Percentiles rank a stretch among this genome's conserved stretches.
phyloP scores from a whole-genome alignment of 2,329 filamentous ascomycete species.

The Fusarium continuum region DNA sequence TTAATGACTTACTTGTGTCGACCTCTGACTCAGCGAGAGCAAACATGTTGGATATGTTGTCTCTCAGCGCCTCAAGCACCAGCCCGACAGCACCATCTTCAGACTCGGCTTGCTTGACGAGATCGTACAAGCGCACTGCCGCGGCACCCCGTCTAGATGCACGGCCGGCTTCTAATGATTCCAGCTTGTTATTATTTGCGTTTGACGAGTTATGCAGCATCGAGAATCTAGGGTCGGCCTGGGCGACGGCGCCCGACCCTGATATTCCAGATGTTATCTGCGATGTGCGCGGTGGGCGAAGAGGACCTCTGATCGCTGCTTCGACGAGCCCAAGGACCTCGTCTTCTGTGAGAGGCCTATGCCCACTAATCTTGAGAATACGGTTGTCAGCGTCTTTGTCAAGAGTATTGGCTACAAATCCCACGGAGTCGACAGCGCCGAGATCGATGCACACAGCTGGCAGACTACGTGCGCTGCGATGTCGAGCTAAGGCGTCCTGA shows the following conservation, averaged over 20 bases:
- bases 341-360: neutral
- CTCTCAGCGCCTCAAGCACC: no score
- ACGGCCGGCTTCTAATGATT: neutral
- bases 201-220: no score
- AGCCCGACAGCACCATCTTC: neutral
- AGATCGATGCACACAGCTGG: neutral
- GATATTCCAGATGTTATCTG: neutral
- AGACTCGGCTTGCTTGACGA: no score
- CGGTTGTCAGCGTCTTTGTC: no score
- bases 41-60: neutral
- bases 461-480: neutral
- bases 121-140: no score
- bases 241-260: no score
- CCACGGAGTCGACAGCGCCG: neutral
- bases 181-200: no score
- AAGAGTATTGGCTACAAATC: neutral
- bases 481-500: neutral
- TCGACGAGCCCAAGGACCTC: neutral
- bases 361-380: no score
- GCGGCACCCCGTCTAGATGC: neutral
- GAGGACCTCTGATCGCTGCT: neutral
- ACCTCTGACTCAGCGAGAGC: neutral
- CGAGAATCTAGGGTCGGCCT: no score
- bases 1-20: neutral
- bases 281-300: neutral